These are phyloP conservation scores for Exidia glandulosa DNA, from an alignment of 768 basidiomycete genomes.

Conservation along the genomic window DNA sequence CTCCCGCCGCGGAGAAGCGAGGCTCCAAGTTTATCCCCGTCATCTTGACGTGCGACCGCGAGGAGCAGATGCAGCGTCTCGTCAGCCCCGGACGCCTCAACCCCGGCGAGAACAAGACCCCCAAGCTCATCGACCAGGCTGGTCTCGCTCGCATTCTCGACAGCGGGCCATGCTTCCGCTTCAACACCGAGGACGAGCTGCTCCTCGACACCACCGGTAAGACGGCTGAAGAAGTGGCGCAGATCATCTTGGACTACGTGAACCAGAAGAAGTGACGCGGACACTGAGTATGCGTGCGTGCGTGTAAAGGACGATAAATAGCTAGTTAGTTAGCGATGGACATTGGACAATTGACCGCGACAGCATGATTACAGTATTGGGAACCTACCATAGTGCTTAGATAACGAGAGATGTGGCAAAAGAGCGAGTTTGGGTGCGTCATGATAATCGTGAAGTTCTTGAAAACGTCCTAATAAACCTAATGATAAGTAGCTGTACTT, in stretches of 20 bases:
- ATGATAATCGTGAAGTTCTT: too few species aligned
- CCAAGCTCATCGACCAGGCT: background rate
- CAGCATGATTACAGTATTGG: too few species aligned
- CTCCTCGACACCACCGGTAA: background rate
- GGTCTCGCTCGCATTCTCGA: background rate
- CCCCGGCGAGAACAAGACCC: too few species aligned
- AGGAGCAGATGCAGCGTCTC: background rate
- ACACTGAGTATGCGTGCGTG: too few species aligned
- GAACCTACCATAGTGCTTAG: too few species aligned
- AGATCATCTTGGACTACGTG: background rate
- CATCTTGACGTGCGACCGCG: background rate
- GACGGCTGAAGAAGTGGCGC: background rate
- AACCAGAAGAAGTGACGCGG: too few species aligned
- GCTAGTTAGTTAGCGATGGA: too few species aligned
- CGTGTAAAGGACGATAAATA: too few species aligned
- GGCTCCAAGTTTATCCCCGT: background rate
- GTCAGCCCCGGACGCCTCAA: background rate
- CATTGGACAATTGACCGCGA: too few species aligned
- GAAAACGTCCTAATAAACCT: too few species aligned
- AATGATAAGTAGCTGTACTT: background rate
- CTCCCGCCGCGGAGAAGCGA: background rate
- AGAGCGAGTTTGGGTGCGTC: too few species aligned
- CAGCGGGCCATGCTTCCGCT: background rate
- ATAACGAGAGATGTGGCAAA: too few species aligned
- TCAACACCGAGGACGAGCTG: background rate